Percentiles rank a stretch among this genome's conserved stretches.
Evolutionary conservation across 768 basidiomycete genomes (phyloP).

Genomic region (Krasilnikovozyma curviuscula): DNA sequence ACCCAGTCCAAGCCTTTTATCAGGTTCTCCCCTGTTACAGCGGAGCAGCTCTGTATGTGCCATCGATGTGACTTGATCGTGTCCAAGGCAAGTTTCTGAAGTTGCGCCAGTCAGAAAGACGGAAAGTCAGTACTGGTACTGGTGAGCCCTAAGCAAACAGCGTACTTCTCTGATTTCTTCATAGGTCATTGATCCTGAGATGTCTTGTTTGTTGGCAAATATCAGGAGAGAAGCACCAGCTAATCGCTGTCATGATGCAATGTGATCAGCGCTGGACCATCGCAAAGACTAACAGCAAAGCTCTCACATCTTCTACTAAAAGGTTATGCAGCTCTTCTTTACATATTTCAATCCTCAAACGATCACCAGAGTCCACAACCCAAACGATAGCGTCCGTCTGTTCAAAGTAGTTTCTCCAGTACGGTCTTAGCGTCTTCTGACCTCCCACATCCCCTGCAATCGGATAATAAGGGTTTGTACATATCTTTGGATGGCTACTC

Average conservation of each 20-base stretch:
- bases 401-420: constrained; percentile 98
- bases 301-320: constrained; percentile 71
- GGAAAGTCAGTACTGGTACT: not conserved
- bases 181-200: constrained; percentile 64
- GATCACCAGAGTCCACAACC: constrained; percentile 93
- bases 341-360: constrained; percentile 77
- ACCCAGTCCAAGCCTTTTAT: constrained; percentile 79
- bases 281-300: not conserved
- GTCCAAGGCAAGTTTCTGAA: constrained; percentile 59
- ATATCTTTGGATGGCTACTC: not conserved
- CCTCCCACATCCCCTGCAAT: constrained; percentile 89
- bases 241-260: constrained; percentile 40
- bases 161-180: constrained; percentile 65
- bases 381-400: constrained; percentile 95
- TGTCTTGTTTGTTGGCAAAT: constrained; percentile 96
- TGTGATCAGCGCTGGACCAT: not conserved
- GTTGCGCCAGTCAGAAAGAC: not conserved
- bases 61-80: constrained; percentile 75
- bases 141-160: constrained; percentile 13
- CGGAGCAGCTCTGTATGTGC: constrained; percentile 80
- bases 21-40: constrained; percentile 69
- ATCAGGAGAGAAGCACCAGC: constrained; percentile 89
- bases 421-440: constrained; percentile 82
- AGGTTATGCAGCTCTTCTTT: constrained; percentile 66
- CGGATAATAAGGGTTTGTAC: not conserved